Conservation (phyloP, 139 green algal genomes). For the Volvox africanus region DNA sequence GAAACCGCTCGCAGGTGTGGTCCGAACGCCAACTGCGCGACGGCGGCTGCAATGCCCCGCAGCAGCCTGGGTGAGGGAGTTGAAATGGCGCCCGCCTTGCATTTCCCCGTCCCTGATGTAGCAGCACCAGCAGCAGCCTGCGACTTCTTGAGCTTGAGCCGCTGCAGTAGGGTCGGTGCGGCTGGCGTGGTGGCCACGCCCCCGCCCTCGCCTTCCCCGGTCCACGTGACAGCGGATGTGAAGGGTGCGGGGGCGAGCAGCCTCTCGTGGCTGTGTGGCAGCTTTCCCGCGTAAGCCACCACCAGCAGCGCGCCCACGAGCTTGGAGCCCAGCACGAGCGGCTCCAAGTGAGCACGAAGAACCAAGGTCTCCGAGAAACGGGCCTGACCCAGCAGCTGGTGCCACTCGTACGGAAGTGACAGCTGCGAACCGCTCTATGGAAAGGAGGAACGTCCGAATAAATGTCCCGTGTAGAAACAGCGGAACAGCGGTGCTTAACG, state of each 20-base stretch:
- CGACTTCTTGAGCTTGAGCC: background rate
- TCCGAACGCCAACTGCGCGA: background rate
- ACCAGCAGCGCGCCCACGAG: slow-evolving; percentile 12
- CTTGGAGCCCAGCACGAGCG: background rate
- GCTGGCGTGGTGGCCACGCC: background rate
- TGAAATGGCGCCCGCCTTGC: background rate
- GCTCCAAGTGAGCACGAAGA: background rate
- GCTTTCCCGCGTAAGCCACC: background rate
- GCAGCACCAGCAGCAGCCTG: background rate
- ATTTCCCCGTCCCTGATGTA: too few species aligned
- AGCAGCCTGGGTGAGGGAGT: background rate
- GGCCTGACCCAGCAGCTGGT: slow-evolving; percentile 4
- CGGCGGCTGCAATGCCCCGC: background rate
- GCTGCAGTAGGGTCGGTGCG: background rate
- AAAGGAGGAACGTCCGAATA: background rate
- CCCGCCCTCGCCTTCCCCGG: background rate
- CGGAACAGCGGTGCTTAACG: too few species aligned
- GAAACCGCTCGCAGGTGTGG: background rate
- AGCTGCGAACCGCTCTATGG: background rate
- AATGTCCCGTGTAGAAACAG: too few species aligned
- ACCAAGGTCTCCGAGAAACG: background rate
- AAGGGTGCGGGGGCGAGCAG: background rate
- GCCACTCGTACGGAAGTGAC: slow-evolving; percentile 19
- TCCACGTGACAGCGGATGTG: background rate
- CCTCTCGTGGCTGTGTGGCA: background rate